phyloP scores from a whole-genome alignment of 2,329 filamentous ascomycete genomes.

The Paraconiothyrium brasiliense region DNA sequence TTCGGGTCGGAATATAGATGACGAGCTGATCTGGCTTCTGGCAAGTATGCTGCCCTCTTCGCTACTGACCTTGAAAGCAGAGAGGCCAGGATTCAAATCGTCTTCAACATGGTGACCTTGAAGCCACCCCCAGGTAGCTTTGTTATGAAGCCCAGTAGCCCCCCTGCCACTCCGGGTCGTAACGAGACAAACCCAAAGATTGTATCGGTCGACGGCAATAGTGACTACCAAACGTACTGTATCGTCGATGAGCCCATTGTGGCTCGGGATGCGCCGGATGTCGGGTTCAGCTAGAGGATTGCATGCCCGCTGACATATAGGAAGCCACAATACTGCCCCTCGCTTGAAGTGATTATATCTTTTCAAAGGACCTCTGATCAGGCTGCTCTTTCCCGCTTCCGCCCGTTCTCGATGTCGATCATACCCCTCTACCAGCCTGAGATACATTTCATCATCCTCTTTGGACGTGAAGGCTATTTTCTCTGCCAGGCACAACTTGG shows the following conservation, averaged over 20 bases:
- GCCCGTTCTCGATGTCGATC: neutral
- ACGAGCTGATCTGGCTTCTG: no score
- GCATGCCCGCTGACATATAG: neutral
- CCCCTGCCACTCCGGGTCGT: no score
- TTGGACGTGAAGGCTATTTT: no score
- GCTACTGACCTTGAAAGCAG: no score
- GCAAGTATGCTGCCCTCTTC: no score
- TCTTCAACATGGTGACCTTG: no score
- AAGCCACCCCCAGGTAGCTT: no score
- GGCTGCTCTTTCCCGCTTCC: neutral
- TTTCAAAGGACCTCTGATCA: neutral
- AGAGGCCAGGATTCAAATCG: no score
- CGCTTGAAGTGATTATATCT: neutral
- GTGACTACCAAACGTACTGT: neutral
- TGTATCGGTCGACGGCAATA: neutral
- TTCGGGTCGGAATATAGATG: no score
- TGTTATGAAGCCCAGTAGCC: no score
- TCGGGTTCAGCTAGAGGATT: neutral
- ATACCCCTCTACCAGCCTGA: neutral
- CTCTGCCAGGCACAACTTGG: no score
- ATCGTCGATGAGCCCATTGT: neutral
- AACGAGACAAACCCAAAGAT: neutral
- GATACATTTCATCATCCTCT: no score
- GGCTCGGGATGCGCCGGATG: neutral
- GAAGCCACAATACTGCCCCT: neutral